These are phyloP conservation scores for Babesia divergens DNA, from an alignment of 169 alveolate genomes.

Conservation along the genomic window DNA sequence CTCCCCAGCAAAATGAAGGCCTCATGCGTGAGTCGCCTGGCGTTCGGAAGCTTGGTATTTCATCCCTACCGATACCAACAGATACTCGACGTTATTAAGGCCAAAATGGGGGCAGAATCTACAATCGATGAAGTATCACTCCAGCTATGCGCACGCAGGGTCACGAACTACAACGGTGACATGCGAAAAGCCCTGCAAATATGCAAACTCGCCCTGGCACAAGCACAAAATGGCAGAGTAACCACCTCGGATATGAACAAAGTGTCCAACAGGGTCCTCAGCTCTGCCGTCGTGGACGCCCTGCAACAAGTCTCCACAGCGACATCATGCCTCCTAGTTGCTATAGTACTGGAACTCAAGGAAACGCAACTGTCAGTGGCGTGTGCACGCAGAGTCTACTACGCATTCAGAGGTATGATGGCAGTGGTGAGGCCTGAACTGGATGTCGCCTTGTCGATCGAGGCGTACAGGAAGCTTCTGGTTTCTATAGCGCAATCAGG, in stretches of 20 bases:
- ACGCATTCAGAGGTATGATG: conserved; percentile 66
- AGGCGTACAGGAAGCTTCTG: conserved; percentile 58
- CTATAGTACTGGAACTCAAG: conserved; percentile 63
- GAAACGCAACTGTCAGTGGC: conserved; percentile 66
- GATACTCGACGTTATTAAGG: conserved; percentile 67
- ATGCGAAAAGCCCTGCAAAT: conserved; percentile 79
- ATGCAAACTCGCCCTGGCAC: conserved; percentile 69
- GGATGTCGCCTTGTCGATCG: conserved; percentile 45
- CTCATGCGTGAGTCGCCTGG: conserved; percentile 74
- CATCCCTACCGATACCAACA: conserved; percentile 81
- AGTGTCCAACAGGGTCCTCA: conserved; percentile 67
- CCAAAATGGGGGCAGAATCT: conserved; percentile 27
- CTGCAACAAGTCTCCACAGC: conserved; percentile 65
- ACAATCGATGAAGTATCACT: conserved; percentile 68
- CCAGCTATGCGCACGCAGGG: conserved; percentile 79
- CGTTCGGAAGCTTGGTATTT: conserved; percentile 77
- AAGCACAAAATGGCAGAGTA: conserved; percentile 63
- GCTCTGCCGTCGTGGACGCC: conserved; percentile 67
- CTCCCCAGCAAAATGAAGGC: conserved; percentile 77
- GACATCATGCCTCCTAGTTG: conserved; percentile 64
- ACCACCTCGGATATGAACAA: conserved; percentile 69
- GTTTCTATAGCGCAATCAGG: conserved; percentile 63
- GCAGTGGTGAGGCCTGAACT: conserved; percentile 66
- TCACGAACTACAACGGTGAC: conserved; percentile 79
- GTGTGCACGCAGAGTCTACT: conserved; percentile 61